Base-by-base conservation (phyloP, 305 asterid species). In the Euphrasia arctica region DNA sequence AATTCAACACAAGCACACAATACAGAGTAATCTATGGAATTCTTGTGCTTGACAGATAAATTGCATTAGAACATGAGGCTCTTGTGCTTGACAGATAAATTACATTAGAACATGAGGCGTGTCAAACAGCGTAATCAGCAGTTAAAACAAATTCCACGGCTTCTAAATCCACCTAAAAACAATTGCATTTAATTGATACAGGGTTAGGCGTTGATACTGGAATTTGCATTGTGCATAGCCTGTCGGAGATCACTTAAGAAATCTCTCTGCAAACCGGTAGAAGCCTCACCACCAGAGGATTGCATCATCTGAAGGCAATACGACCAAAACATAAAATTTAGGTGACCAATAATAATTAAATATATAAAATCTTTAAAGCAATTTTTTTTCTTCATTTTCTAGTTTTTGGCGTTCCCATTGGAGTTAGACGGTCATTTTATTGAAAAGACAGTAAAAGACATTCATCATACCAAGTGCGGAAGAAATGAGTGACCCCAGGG, bases 401-500 rank as follows among this genome's bases (percentile, higher is more conserved):
- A 58, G 43, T 39, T 39, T 49, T 49, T 28, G 15, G 56, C 27
- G 56, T 58, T 54, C 41, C 39, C 45, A 9, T 68, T 45, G 43
- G 54, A 54, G 61, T 42, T 29, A 64, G 65, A 12, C 7, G 22
- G 51, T 59, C 31, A 58, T 15, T 60, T 47, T 5, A 57, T 13
- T n/a, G 32, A 0, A 11, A 13, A 62, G 54, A 10, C 6, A 28
- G 56, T 43, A 58, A 56, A 63, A 61, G 58, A 72, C 29, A 50
- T 47, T 14, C 54, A 54, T 6, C 72, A 66, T 75, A 91, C 96
- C 96, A 72, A 66, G 79, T 83, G 98, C 8, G 95, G 98, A 77
- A 91, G 95, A 64, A 81, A 57, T 31, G 78, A 47, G 42, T 77
- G 89, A 41, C 89, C 83, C 98, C 88, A 80, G 3, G 95, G 80